Evolutionary conservation across 306 rosid species (phyloP), one percentile per base, ranked within the genome.

Genomic region (Aeschynomene evenia): DNA sequence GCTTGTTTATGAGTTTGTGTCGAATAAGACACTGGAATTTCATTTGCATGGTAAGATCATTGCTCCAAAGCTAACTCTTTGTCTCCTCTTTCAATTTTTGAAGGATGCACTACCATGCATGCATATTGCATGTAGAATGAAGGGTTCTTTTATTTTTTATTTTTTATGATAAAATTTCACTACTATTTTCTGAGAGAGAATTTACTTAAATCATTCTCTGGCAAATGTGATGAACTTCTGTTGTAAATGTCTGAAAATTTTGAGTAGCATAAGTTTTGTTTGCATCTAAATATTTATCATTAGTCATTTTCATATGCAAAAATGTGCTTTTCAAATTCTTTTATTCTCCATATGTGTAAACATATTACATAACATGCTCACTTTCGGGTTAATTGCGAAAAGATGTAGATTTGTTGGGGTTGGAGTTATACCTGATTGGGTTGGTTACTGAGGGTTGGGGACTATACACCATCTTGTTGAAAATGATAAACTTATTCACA

Each of bases 1-100:
- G 80, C 90, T 88, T 74, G 81, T 88, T 56, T 88, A 88, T 20
- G 94, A 88, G 77, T 88, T 79, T 12, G 83, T 88, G 51, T 39
- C 82, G 12, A 85, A 88, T 34, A 3, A 15, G 16, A 88, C 90
- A 4, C 40, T 88, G 49, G 84, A 85, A 65, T 85, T 85, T 75
- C 94, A 88, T 75, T 76, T 88, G 46, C 88, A 85, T 34, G 85
- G 94, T 88, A 79, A 55, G 64, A 67, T 20, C 11, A 1, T 24
- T 33, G 16, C 52, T 74, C 15, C 48, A 40, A 40, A 40, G 15
- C 13, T 39, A 13, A 40, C 4, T 40, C 18, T 12, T 40, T 40
- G 15, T 40, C 15, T 40, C 48, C 48, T 40, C 13, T 52, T 8
- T 13, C 43, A n/a, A 18, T 40, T 40, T 10, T 43, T 29, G 28